A percentile compares a stretch with the other conserved stretches of the same genome.
Evolutionary conservation across 1,139 yeast genomes (phyloP).

Genomic region (Eremothecium coryli): DNA sequence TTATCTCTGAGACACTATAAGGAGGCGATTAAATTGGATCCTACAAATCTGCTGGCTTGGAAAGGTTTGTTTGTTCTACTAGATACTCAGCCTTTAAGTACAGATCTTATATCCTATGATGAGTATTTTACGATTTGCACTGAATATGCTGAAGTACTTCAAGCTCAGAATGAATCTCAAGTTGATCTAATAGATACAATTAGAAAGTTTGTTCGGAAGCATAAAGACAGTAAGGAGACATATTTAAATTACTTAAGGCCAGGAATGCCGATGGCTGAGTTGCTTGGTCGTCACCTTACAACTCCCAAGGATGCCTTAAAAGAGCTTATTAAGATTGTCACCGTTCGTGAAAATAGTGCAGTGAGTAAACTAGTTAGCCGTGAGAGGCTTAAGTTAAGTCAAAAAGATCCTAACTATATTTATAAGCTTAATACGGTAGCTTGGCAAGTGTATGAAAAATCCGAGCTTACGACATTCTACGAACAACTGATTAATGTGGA

Average conservation of each 20-base stretch:
- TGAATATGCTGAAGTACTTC: slow-evolving; percentile 34
- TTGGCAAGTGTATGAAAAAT: slow-evolving; percentile 42
- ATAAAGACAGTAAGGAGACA: slow-evolving; percentile 35
- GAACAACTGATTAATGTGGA: slow-evolving; percentile 49
- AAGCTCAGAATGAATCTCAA: slow-evolving; percentile 35
- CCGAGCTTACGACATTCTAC: slow-evolving; percentile 47
- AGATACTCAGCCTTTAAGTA: slow-evolving; percentile 29
- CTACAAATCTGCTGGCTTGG: slow-evolving; percentile 61
- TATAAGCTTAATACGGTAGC: slow-evolving; percentile 39
- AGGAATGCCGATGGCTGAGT: slow-evolving; percentile 49
- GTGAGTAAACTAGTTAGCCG: slow-evolving; percentile 33
- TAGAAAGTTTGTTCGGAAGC: slow-evolving; percentile 36
- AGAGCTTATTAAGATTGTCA: slow-evolving; percentile 41
- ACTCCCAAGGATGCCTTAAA: slow-evolving; percentile 42
- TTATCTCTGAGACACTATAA: slow-evolving; percentile 44
- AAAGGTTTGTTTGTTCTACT: slow-evolving; percentile 55
- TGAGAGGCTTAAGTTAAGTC: slow-evolving; percentile 39
- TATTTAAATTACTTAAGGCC: slow-evolving; percentile 54
- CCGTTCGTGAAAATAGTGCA: slow-evolving; percentile 36
- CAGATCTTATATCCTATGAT: slow-evolving; percentile 29
- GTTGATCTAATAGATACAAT: slow-evolving; percentile 44
- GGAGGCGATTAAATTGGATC: slow-evolving; percentile 49
- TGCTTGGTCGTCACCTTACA: slow-evolving; percentile 46
- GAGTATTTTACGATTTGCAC: slow-evolving; percentile 43
- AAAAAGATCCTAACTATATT: slow-evolving; percentile 35